phyloP scores from a whole-genome alignment of 176 grass and related monocot species.

The Bonia amplexicaulis region DNA sequence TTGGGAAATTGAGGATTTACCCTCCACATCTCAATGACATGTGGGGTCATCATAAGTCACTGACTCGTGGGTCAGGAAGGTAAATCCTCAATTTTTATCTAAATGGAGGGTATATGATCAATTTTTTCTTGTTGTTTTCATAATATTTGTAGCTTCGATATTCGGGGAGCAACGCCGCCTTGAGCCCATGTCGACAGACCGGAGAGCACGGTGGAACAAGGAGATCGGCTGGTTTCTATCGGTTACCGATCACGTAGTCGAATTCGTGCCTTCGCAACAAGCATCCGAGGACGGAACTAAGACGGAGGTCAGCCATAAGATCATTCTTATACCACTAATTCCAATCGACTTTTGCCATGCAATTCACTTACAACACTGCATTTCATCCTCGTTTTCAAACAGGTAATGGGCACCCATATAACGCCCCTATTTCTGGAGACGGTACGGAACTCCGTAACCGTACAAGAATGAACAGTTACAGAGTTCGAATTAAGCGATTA shows the following conservation, averaged over 20 bases:
- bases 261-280: slow-evolving; percentile 63
- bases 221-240: slow-evolving; percentile 80
- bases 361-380: not conserved
- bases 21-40: too few relatives aligned
- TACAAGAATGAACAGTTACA: too few relatives aligned
- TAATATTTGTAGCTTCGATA: slow-evolving; percentile 50
- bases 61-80: too few relatives aligned
- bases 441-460: too few relatives aligned
- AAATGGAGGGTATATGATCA: too few relatives aligned
- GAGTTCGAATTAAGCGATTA: too few relatives aligned
- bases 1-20: too few relatives aligned
- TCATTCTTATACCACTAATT: not conserved
- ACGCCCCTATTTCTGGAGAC: too few relatives aligned
- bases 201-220: slow-evolving; percentile 66
- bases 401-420: slow-evolving; percentile 90
- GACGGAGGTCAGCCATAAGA: slow-evolving; percentile 52
- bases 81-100: too few relatives aligned
- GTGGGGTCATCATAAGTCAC: too few relatives aligned
- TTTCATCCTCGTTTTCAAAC: not conserved
- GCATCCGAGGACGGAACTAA: slow-evolving; percentile 48
- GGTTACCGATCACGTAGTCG: slow-evolving; percentile 74
- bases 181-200: slow-evolving; percentile 70
- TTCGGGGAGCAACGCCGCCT: slow-evolving; percentile 81
- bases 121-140: not conserved
- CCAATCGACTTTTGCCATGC: not conserved